phyloP scores from a whole-genome alignment of 2,329 filamentous ascomycete genomes.

The Metarhizium rileyi region DNA sequence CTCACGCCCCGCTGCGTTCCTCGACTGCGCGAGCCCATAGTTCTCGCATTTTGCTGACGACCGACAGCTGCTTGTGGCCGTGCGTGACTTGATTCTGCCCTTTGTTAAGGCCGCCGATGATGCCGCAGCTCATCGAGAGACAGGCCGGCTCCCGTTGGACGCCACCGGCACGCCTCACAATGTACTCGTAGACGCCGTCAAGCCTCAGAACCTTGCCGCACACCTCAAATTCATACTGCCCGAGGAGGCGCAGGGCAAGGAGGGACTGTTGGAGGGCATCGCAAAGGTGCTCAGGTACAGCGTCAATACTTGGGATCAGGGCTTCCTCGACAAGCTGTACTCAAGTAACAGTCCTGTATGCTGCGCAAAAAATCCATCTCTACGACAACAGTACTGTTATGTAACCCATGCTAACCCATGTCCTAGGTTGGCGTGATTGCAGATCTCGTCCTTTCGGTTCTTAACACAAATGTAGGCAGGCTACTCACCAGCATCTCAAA shows the following conservation, averaged over 20 bases:
- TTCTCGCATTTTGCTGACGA: not conserved
- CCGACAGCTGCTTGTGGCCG: conserved; percentile 55
- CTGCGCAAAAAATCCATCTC: too few species aligned
- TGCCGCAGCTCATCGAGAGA: conserved; percentile 38
- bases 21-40: not conserved
- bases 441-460: conserved; percentile 70
- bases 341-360: conserved; percentile 73
- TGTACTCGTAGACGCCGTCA: conserved; percentile 53
- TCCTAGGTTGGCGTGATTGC: conserved; percentile 71
- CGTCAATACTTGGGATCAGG: conserved; percentile 98
- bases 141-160: conserved; percentile 37
- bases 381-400: too few species aligned
- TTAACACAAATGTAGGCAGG: conserved; percentile 96
- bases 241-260: conserved; percentile 49
- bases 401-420: too few species aligned
- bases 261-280: conserved; percentile 64
- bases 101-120: conserved; percentile 65
- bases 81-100: conserved; percentile 58
- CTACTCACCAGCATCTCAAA: conserved; percentile 18
- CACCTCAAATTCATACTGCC: conserved; percentile 52
- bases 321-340: conserved; percentile 93
- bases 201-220: conserved; percentile 46
- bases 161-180: conserved; percentile 35
- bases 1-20: not conserved
- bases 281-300: conserved; percentile 68